phyloP scores from a whole-genome alignment of 352 stramenopile species.

The Hyaloperonospora arabidopsidis region DNA sequence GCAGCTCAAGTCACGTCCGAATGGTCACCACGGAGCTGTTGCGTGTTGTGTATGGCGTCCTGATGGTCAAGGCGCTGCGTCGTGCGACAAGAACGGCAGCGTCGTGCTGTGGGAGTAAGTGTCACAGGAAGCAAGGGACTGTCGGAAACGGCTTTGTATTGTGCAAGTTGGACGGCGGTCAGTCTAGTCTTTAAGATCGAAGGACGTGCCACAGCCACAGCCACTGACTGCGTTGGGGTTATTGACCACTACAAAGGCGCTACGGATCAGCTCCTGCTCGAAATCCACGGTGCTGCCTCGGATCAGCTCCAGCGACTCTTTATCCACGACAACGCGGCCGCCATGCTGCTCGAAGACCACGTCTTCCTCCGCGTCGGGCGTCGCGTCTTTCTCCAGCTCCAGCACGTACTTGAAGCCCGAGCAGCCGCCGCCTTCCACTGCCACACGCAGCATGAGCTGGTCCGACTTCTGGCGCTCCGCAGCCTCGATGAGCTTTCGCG shows the following conservation, averaged over 20 bases:
- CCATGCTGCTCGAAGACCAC: conserved; percentile 85
- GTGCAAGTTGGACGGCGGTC: conserved; percentile 3
- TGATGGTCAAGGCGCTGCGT: conserved; percentile 52
- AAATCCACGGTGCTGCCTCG: conserved; percentile 92
- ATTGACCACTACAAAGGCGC: conserved; percentile 92
- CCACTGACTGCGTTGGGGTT: conserved; percentile 95
- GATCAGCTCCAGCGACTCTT: conserved; percentile 91
- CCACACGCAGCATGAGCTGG: conserved; percentile 77
- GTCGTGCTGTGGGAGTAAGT: conserved; percentile 71
- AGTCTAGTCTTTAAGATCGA: conserved; percentile 94
- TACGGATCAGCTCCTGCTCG: conserved; percentile 96
- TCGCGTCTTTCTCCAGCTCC: conserved; percentile 66
- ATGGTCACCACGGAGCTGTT: conserved; percentile 55
- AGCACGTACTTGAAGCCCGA: conserved; percentile 92
- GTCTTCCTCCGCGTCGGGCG: conserved; percentile 43
- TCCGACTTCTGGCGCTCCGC: conserved; percentile 45
- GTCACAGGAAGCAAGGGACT: conserved; percentile 2
- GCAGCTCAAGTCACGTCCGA: conserved; percentile 37
- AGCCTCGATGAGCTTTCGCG: conserved; percentile 56
- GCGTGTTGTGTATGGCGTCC: conserved; percentile 74
- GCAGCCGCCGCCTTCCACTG: conserved; percentile 89
- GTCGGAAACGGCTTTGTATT: conserved; percentile 1
- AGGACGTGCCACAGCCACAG: conserved; percentile 96
- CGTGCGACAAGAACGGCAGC: conserved; percentile 78
- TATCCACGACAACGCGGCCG: conserved; percentile 86